These are phyloP conservation scores for Baudoinia panamericana DNA, from an alignment of 495 filamentous ascomycete species.

Conservation along the genomic window DNA sequence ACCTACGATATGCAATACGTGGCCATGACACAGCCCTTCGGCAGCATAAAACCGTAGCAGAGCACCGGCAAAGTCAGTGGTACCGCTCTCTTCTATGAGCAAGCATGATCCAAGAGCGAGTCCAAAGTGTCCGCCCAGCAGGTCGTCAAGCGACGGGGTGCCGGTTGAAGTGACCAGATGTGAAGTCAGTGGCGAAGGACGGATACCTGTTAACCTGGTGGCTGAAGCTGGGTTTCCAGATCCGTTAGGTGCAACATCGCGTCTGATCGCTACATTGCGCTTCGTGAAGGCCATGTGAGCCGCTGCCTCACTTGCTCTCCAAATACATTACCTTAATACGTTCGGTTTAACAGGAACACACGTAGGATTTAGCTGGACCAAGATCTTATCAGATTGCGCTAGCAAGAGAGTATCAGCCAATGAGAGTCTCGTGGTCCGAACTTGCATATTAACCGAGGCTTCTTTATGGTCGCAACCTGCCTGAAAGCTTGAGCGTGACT, in stretches of 20 bases:
- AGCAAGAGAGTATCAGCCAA: too few species aligned
- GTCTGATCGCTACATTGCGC: conserved; percentile 59
- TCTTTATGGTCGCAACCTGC: too few species aligned
- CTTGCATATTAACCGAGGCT: too few species aligned
- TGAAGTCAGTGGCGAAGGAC: conserved; percentile 82
- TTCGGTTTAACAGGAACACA: too few species aligned
- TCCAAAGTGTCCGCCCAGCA: conserved; percentile 81
- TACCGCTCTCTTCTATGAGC: conserved; percentile 81
- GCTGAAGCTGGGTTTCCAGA: background rate
- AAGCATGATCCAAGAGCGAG: conserved; percentile 69
- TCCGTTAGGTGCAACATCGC: background rate
- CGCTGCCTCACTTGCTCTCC: too few species aligned
- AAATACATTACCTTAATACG: too few species aligned
- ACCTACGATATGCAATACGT: conserved; percentile 74
- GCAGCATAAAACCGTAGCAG: conserved; percentile 83
- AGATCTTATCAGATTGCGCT: too few species aligned
- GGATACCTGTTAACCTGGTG: conserved; percentile 35
- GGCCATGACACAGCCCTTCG: conserved; percentile 84
- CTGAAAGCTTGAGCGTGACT: too few species aligned
- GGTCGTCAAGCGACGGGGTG: conserved; percentile 64
- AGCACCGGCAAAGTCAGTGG: conserved; percentile 81
- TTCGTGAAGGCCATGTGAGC: conserved; percentile 78
- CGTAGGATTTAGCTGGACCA: too few species aligned
- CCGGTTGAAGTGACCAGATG: conserved; percentile 85
- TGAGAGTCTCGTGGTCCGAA: too few species aligned